Conservation (phyloP, 352 stramenopile species). For the Pythium phragmiticola region DNA sequence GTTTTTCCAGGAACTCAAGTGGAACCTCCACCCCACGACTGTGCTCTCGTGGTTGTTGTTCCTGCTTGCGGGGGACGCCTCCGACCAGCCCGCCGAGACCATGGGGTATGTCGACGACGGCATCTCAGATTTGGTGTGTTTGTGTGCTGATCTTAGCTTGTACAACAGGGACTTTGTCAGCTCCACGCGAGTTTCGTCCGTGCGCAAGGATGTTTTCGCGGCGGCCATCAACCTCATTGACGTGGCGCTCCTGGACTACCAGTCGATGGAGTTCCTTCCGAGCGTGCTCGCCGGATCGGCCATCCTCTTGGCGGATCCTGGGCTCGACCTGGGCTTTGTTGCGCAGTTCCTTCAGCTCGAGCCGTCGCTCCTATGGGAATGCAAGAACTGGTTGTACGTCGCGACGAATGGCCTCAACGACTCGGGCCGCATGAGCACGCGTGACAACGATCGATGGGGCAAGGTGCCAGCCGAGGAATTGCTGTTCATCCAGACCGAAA, state of each 20-base stretch:
- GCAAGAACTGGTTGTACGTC: constrained; percentile 73
- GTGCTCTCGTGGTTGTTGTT: constrained; percentile 77
- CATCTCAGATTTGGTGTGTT: not conserved
- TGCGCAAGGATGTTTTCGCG: constrained; percentile 74
- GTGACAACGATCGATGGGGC: constrained; percentile 60
- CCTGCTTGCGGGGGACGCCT: constrained; percentile 63
- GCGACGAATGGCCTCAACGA: constrained; percentile 60
- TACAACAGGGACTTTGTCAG: constrained; percentile 60
- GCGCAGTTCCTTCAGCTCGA: constrained; percentile 80
- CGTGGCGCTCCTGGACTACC: constrained; percentile 71
- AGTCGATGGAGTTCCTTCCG: constrained; percentile 74
- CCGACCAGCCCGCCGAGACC: constrained; percentile 63
- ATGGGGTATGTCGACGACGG: constrained; percentile 43
- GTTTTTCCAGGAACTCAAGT: constrained; percentile 65
- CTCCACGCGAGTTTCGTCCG: constrained; percentile 49
- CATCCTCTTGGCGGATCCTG: constrained; percentile 65
- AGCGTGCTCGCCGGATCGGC: constrained; percentile 73
- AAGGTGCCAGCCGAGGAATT: constrained; percentile 72
- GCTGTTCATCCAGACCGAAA: constrained; percentile 67
- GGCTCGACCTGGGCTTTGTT: constrained; percentile 75
- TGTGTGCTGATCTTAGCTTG: constrained; percentile 3
- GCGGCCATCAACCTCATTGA: constrained; percentile 69
- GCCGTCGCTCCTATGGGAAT: constrained; percentile 75
- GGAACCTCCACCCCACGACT: constrained; percentile 78
- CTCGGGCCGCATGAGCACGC: constrained; percentile 37